Evolutionary conservation across 352 stramenopile genomes (phyloP), one percentile per base, ranked within the genome.

Genomic region (Pythium biforme): DNA sequence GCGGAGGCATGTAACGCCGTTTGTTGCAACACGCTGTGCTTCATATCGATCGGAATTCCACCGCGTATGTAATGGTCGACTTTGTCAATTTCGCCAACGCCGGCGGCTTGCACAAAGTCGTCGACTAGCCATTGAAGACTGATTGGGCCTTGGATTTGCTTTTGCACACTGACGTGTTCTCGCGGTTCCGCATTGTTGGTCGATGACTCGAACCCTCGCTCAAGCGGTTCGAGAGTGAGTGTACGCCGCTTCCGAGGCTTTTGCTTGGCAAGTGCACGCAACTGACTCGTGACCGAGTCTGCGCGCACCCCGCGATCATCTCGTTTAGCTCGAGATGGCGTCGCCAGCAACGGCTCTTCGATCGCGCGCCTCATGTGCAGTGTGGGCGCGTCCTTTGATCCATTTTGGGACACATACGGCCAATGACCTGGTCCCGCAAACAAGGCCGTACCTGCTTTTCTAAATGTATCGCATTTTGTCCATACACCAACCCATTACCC

Each of bases 21-120:
- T 40, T 86, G 81, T 39, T 76, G 61, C 6, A 88, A 60, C 11
- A 85, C 76, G n/a, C 74, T 88, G 64, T 88, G 76, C 19, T 71
- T 73, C 22, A 70, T 61, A 40, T 88, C 75, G 49, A 88, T 73
- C 0, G 78, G 78, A 29, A 88, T 67, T n/a, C 76, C 78, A 8
- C 72, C 65, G 20, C 78, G 76, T 29, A 86, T 70, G 49, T 77
- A 88, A 20, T 77, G 67, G 17, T 83, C 78, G 12, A 88, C 70
- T 57, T 76, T 81, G 4, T 60, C 39, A 4, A 77, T 25, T 23
- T 86, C 56, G 4, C 78, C 78, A 22, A 51, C 51, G 12, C 74
- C 69, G 3, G 74, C 76, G 10, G 76, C 72, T 46, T 81, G 66
- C 19, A 88, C 74, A 61, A 88, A 86, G 62, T 88, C 78, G 33